Base-by-base conservation (phyloP, 2,329 filamentous ascomycete genomes). In the Dactylonectria macrodidyma region DNA sequence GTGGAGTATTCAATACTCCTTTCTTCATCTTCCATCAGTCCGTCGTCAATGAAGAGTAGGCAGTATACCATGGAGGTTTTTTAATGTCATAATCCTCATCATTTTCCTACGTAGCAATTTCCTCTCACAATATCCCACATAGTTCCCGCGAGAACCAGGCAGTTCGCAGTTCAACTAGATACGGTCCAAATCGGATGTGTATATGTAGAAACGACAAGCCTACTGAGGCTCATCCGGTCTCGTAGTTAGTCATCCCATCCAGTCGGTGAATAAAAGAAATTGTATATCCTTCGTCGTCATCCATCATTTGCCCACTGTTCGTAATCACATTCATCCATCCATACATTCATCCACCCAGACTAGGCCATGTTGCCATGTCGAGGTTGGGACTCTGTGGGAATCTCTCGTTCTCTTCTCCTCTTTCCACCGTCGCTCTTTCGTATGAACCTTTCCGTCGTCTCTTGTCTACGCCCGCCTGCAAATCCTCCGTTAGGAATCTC, bases 211-310 rank as follows among this genome's bases (percentile, higher is more conserved):
- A 70, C 55, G 62, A 26, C 62, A 65, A 41, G 41, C 51, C 44
- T 51, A 33, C 47, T 55, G 60, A 64, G 55, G 57, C 36, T 16
- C 51, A 54, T 50, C 51, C 22, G 19, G 33, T 34, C 50, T 54
- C 34, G 52, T 65, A 52, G 22, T 10, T 30, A 24, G 41, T 22
- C 66, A 33, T 62, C 58, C 54, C 62, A 38, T 65, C 54, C 52
- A 65, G 54, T 65, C 52, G 60, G 65, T 70, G 54, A 63, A 69
- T 61, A 67, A 73, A 73, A 72, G 66, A 67, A 59, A 65, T 62
- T 36, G 46, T 50, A 66, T 64, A 62, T 63, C 68, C 70, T 69
- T 72, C 65, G 54, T 71, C 65, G 61, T 73, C 67, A 59, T 67
- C 66, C 65, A 44, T 67, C 59, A 67, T 50, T 62, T 65, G n/a